Percentiles rank a stretch among this genome's conserved stretches.
Evolutionary conservation across 495 filamentous ascomycete genomes (phyloP).

Genomic region (Peziza echinospora): DNA sequence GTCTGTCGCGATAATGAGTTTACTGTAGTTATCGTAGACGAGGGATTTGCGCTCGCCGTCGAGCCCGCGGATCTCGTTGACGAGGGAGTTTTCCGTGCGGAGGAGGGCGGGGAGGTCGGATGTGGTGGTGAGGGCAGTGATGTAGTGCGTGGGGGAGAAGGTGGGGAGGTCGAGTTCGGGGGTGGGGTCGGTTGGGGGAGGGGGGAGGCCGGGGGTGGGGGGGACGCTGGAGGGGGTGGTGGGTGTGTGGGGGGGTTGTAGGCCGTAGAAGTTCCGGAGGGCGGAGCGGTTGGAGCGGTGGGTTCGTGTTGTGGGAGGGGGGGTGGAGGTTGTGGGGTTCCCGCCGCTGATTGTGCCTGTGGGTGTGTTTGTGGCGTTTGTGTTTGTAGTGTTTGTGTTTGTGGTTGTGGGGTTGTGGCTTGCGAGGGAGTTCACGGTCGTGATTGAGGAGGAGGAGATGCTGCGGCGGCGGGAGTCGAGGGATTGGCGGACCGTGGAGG

Average conservation of each 20-base stretch:
- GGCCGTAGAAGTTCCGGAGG: slow-evolving; percentile 82
- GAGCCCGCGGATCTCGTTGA: slow-evolving; percentile 61
- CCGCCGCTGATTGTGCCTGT: slow-evolving; percentile 12
- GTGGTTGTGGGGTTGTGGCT: slow-evolving; percentile 43
- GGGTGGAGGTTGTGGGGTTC: slow-evolving; percentile 7
- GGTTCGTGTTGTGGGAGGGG: slow-evolving; percentile 18
- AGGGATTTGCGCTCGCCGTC: slow-evolving; percentile 92
- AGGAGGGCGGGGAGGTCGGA: slow-evolving; percentile 44
- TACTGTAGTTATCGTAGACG: slow-evolving; percentile 96
- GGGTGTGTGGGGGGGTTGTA: slow-evolving; percentile 25
- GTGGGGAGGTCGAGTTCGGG: slow-evolving; percentile 58
- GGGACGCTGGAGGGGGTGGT: slow-evolving; percentile 12
- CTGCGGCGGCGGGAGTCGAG: slow-evolving; percentile 22
- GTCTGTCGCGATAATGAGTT: slow-evolving; percentile 82
- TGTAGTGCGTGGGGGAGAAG: slow-evolving; percentile 83
- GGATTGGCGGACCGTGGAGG: background rate
- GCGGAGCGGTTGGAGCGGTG: slow-evolving; percentile 49
- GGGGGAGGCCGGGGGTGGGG: slow-evolving; percentile 7
- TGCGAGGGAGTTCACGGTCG: slow-evolving; percentile 41
- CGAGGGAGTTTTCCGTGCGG: slow-evolving; percentile 37
- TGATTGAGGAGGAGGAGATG: slow-evolving; percentile 31
- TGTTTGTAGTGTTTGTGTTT: slow-evolving; percentile 22
- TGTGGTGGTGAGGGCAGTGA: slow-evolving; percentile 39
- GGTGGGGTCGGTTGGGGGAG: slow-evolving; percentile 18
- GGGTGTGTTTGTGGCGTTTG: slow-evolving; percentile 26